Percentiles rank a stretch among this genome's conserved stretches.
Conservation (phyloP, 2,329 filamentous ascomycete genomes). For the Pseudocercospora fijiensis region DNA sequence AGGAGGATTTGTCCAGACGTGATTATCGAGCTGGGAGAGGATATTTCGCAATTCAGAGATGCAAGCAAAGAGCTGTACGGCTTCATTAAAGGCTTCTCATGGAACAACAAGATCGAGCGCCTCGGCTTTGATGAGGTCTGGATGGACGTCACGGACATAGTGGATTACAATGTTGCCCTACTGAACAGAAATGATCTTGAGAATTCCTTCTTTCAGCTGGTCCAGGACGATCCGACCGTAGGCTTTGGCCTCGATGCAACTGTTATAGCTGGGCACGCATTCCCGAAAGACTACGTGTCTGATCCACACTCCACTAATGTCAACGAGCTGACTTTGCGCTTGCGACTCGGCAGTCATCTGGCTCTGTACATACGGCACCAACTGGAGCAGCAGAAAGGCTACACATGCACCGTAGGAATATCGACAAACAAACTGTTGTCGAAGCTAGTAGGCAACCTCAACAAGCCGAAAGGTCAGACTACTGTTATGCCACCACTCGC, state of each 20-base stretch:
- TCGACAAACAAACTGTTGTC: conserved; percentile 83
- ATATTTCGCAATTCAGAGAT: conserved; percentile 80
- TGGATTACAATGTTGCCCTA: conserved; percentile 74
- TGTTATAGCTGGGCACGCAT: conserved; percentile 63
- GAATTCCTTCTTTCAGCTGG: conserved; percentile 77
- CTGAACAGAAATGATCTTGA: conserved; percentile 65
- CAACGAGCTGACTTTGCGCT: conserved; percentile 49
- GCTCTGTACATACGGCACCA: conserved; percentile 69
- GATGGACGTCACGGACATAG: conserved; percentile 79
- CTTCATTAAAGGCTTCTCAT: conserved; percentile 71
- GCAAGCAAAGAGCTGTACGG: conserved; percentile 77
- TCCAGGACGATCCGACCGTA: conserved; percentile 68
- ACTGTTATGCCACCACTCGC: conserved; percentile 65
- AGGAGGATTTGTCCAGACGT: conserved; percentile 77
- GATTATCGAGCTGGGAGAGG: conserved; percentile 82
- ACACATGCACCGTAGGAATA: conserved; percentile 84
- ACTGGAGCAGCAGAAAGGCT: conserved; percentile 74
- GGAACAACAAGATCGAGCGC: conserved; percentile 75
- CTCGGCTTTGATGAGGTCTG: conserved; percentile 87
- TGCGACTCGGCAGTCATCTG: conserved; percentile 78
- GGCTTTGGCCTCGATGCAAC: conserved; percentile 80
- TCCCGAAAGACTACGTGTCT: conserved; percentile 41
- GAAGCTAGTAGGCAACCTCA: conserved; percentile 77
- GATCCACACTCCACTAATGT: conserved; percentile 4
- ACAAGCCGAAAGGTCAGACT: conserved; percentile 88